A percentile compares a stretch with the other conserved stretches of the same genome.
These are phyloP conservation scores for Phytophthora ohioensis DNA, from an alignment of 352 stramenopile species.

Conservation along the genomic window DNA sequence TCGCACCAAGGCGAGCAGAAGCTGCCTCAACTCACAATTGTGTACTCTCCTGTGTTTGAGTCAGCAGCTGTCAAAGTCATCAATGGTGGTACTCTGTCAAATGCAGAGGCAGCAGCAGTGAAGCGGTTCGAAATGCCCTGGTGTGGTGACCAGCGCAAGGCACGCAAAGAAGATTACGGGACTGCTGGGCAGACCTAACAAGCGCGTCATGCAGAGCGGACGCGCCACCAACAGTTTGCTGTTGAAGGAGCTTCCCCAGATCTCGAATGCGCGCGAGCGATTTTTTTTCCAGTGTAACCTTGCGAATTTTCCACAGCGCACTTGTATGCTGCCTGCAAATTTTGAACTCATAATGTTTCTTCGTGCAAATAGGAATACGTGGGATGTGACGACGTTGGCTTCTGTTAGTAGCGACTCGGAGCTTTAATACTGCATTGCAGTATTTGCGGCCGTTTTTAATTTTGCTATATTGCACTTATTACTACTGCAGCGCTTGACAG, in stretches of 20 bases:
- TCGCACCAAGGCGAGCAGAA: conserved; percentile 78
- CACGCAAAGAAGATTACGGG: neutral
- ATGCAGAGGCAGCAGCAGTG: neutral
- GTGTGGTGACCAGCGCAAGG: neutral
- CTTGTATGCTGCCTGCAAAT: neutral
- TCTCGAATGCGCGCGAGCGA: no score
- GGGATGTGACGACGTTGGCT: neutral
- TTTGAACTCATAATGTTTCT: neutral
- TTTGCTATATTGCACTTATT: neutral
- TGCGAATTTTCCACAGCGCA: neutral
- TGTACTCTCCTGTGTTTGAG: neutral
- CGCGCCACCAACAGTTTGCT: neutral
- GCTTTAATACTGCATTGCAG: neutral
- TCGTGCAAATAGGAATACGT: neutral
- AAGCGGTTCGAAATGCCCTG: neutral
- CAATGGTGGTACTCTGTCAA: neutral
- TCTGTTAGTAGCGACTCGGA: neutral
- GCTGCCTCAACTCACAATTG: conserved; percentile 80
- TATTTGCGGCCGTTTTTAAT: conserved; percentile 13
- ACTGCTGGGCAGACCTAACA: neutral
- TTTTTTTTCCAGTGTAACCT: neutral
- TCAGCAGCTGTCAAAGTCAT: neutral
- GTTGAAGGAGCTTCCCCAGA: neutral
- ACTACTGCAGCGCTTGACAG: neutral
- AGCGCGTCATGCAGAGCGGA: neutral